phyloP scores from a whole-genome alignment of 2,329 filamentous ascomycete species.

The Aspergillus sp. region DNA sequence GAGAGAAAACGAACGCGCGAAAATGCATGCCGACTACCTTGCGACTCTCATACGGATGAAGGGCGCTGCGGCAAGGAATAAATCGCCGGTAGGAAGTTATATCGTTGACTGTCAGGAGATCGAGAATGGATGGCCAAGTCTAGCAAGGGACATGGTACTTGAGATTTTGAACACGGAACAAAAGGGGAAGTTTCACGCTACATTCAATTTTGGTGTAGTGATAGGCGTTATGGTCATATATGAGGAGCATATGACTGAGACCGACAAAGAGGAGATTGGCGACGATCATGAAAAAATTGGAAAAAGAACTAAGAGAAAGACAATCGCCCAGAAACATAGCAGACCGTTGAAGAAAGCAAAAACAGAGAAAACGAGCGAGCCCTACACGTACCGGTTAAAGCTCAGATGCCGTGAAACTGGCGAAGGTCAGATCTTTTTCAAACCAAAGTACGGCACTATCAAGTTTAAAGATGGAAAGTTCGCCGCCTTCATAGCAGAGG shows the following conservation, averaged over 20 bases:
- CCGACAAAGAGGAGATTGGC: background rate
- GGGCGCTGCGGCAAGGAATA: background rate
- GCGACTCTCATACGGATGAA: background rate
- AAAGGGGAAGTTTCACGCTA: background rate
- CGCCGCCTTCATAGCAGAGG: slow-evolving; percentile 10
- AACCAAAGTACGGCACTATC: slow-evolving; percentile 13
- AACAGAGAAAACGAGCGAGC: background rate
- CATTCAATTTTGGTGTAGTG: slow-evolving; percentile 10
- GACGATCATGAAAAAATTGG: background rate
- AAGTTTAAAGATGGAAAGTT: slow-evolving; percentile 15
- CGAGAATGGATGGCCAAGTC: background rate
- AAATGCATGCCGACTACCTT: background rate
- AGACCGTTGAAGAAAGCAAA: background rate
- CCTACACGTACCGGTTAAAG: slow-evolving; percentile 2
- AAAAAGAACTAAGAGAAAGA: slow-evolving; percentile 5
- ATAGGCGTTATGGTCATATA: slow-evolving; percentile 9
- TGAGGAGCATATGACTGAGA: background rate
- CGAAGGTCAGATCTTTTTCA: slow-evolving; percentile 9
- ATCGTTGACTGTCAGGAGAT: slow-evolving; percentile 9
- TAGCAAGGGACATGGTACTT: background rate
- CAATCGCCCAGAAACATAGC: background rate
- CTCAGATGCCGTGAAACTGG: slow-evolving; percentile 13
- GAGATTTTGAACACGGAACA: slow-evolving; percentile 4
- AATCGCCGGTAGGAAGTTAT: slow-evolving; percentile 4
- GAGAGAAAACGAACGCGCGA: background rate